Conservation (phyloP, 1,284 basidiomycete genomes). For the Pyrrhoderma lamaoense region DNA sequence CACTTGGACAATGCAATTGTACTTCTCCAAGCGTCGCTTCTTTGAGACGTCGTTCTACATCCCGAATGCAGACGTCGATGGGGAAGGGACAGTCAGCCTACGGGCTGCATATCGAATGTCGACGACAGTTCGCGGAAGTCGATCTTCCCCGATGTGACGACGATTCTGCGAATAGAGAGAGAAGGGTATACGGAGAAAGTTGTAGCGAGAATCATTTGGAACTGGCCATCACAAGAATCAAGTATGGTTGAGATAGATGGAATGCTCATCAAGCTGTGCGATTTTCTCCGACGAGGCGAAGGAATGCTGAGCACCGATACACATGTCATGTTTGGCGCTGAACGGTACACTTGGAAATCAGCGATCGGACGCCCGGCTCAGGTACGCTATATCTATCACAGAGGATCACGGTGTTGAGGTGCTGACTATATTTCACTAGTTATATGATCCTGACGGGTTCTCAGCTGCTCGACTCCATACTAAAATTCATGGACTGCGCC, state of each 20-base stretch:
- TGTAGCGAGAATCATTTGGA: constrained; percentile 3
- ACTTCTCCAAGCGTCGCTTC: constrained; percentile 7
- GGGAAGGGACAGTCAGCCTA: background rate
- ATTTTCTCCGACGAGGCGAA: constrained; percentile 3
- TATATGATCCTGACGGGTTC: background rate
- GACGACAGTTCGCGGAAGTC: constrained; percentile 4
- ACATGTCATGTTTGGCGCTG: constrained; percentile 1
- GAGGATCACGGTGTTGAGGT: background rate
- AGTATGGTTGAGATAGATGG: constrained; percentile 7
- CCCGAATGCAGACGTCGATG: background rate
- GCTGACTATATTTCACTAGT: background rate
- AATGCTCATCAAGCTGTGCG: background rate
- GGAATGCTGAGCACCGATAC: constrained; percentile 1
- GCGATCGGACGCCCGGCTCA: constrained; percentile 1
- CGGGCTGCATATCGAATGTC: constrained; percentile 5
- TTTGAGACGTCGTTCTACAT: constrained; percentile 1
- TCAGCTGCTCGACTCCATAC: background rate
- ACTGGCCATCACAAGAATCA: constrained; percentile 3
- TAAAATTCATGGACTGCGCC: background rate
- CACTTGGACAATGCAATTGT: constrained; percentile 4
- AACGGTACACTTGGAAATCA: constrained; percentile 6
- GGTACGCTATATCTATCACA: background rate
- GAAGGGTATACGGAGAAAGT: constrained; percentile 1
- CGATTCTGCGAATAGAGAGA: constrained; percentile 2
- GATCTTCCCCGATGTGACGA: constrained; percentile 6